Evolutionary conservation across 345 rosid genomes (phyloP).

Genomic region (Angophora floribunda): DNA sequence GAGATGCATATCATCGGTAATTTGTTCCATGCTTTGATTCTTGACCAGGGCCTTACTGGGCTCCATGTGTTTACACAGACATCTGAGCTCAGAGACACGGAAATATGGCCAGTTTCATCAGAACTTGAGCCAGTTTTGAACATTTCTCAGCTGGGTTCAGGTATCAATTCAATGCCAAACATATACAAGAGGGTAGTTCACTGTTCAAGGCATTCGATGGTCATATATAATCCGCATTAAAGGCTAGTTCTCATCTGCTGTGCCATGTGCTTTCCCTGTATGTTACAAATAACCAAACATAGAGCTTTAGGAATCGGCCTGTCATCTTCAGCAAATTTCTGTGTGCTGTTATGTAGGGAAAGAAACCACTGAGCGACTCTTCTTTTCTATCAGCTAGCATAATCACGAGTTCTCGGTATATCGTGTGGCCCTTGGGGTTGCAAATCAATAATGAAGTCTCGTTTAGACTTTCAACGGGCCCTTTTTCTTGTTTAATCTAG

Average conservation of each 20-base stretch:
- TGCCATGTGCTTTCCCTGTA: not conserved
- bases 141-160: not conserved
- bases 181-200: not conserved
- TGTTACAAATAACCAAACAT: not conserved
- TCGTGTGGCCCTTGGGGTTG: not conserved
- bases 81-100: not conserved
- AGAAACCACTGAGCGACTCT: not conserved
- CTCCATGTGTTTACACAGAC: not conserved
- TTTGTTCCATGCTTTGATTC: not conserved
- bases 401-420: accelerated
- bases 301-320: not conserved
- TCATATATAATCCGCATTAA: not conserved
- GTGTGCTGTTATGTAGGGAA: not conserved
- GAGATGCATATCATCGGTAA: not conserved
- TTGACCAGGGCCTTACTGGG: not conserved
- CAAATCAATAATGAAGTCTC: not conserved
- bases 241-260: not conserved
- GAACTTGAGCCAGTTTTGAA: not conserved
- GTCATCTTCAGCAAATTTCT: not conserved
- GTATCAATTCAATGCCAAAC: not conserved
- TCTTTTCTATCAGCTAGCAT: not conserved
- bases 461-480: not conserved
- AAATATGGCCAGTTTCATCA: not conserved
- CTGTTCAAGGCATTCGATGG: not conserved
- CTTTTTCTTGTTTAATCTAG: not conserved